Evolutionary conservation across 306 rosid species (phyloP).

Genomic region (Vigna radiata): DNA sequence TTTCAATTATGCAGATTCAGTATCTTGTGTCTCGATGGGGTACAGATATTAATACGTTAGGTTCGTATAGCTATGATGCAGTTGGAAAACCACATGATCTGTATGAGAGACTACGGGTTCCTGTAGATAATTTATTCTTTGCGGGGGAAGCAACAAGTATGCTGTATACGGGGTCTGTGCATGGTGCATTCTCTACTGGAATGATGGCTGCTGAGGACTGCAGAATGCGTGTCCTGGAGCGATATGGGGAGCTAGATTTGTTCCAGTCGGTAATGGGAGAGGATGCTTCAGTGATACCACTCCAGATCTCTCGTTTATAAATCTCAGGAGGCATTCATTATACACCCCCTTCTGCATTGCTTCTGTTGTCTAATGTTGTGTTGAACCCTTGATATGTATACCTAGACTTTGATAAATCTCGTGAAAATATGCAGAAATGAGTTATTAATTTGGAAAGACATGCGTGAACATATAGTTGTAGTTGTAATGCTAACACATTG

Average conservation of each 20-base stretch:
- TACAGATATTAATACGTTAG: conserved; percentile 76
- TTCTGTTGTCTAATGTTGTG: conserved; percentile 33
- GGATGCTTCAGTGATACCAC: conserved; percentile 70
- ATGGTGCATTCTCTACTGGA: conserved; percentile 92
- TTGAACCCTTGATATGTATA: background rate
- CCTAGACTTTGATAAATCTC: conserved; percentile 15
- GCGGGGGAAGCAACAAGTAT: conserved; percentile 97
- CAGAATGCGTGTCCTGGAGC: conserved; percentile 95
- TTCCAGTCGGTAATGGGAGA: conserved; percentile 84
- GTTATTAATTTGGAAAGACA: conserved; percentile 6
- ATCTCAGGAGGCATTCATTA: conserved; percentile 28
- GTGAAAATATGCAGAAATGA: background rate
- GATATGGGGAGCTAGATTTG: conserved; percentile 87
- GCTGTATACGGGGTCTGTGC: conserved; percentile 87
- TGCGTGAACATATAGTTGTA: background rate
- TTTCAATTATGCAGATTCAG: conserved; percentile 69
- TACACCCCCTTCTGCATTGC: background rate
- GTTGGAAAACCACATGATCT: conserved; percentile 93
- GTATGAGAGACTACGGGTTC: conserved; percentile 90
- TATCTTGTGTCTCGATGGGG: conserved; percentile 98
- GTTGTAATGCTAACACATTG: background rate
- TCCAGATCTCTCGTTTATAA: conserved; percentile 85
- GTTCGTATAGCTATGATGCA: conserved; percentile 89
- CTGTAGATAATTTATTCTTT: conserved; percentile 93
- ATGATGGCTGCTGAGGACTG: conserved; percentile 98